Conservation (phyloP, 2,329 filamentous ascomycete genomes). For the Calonectria naviculata region DNA sequence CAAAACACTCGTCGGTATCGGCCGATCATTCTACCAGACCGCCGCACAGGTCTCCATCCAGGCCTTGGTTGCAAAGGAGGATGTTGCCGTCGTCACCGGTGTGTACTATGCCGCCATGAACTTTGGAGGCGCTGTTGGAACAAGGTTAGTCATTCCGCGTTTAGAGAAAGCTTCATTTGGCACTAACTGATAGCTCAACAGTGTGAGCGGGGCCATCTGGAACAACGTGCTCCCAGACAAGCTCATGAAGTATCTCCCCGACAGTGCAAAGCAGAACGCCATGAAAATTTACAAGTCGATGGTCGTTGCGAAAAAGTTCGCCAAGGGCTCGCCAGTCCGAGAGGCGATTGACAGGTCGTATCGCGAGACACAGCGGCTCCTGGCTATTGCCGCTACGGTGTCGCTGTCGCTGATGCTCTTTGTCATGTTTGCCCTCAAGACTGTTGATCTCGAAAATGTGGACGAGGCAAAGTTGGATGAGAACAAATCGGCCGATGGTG, state of each 20-base stretch:
- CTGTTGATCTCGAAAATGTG: constrained; percentile 34
- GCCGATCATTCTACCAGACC: constrained; percentile 46
- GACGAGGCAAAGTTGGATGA: constrained; percentile 2
- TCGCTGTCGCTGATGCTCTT: constrained; percentile 39
- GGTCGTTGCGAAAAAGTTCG: constrained; percentile 39
- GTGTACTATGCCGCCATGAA: constrained; percentile 50
- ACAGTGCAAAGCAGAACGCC: constrained; percentile 32
- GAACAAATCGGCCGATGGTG: neutral
- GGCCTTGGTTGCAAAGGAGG: constrained; percentile 45
- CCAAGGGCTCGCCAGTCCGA: constrained; percentile 31
- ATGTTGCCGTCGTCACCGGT: constrained; percentile 49
- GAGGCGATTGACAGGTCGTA: constrained; percentile 41
- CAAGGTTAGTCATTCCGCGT: constrained; percentile 26
- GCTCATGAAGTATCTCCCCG: constrained; percentile 37
- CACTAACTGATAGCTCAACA: neutral
- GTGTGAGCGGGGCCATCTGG: constrained; percentile 51
- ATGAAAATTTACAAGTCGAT: constrained; percentile 44
- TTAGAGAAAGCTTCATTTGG: accelerated
- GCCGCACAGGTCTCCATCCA: constrained; percentile 44
- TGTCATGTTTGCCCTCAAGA: constrained; percentile 40
- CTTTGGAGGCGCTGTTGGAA: constrained; percentile 44
- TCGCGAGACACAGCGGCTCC: constrained; percentile 40
- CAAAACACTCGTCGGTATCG: constrained; percentile 48
- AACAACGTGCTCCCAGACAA: constrained; percentile 42
- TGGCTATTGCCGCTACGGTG: constrained; percentile 40